Base-by-base conservation (phyloP, 352 stramenopile genomes). In the Saprolegnia parasitica region DNA sequence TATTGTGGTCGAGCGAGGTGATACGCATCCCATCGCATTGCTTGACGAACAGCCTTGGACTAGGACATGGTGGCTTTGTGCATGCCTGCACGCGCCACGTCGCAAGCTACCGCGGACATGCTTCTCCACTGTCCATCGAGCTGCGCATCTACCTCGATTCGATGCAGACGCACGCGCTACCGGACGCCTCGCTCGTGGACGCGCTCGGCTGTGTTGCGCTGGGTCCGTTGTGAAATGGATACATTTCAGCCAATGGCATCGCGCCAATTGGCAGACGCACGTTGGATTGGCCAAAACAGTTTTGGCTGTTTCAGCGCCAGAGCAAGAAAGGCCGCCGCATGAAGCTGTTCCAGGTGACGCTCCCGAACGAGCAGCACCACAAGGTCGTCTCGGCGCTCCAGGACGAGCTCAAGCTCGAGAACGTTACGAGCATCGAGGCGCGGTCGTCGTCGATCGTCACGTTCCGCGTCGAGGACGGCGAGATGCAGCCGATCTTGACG, bases 331-430 rank as follows among this genome's bases (percentile, higher is more conserved):
- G 24, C 26, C 18, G 20, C 1, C 5, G 4, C 9, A 93, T 92
- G 86, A 93, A 93, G 84, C 86, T 93, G 71, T 93, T 93, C 80
- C 86, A 93, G 76, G 83, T 93, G 56, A 93, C 86, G 68, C 77
- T 93, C 52, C 86, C 86, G 24, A 92, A 93, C 67, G 84, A 93
- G 49, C 83, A 91, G 74, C 84, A 93, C 55, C 73, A 79, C 74
- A 89, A 89, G 72, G 81, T 93, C 66, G 84, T 93, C 39, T 78
- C 83, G 26, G 81, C 77, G 63, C 76, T 94, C 49, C 86, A 94
- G 75, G 86, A 94, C 74, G 86, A 88, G 52, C 80, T 91, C 26
- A 85, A 91, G 74, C 74, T 94, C 47, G 83, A 89, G 54, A 94
- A 92, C 65, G 83, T 92, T 37, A 92, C 84, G 35, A 92, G 83